These are phyloP conservation scores for Endogone sp. DNA, from an alignment of 192 early-diverging fungal species.

Conservation along the genomic window DNA sequence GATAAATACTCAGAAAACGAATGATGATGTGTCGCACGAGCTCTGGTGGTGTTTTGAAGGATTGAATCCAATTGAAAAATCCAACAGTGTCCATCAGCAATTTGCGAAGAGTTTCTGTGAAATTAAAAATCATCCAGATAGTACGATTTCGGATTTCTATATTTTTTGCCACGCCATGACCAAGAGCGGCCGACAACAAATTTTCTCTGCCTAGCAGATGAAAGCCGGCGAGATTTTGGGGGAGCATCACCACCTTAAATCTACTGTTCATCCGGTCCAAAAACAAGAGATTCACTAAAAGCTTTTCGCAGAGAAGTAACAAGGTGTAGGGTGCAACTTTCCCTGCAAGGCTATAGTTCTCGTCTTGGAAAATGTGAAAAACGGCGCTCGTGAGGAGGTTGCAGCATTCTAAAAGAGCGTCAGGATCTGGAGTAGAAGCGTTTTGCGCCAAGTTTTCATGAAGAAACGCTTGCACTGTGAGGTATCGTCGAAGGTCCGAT, in stretches of 20 bases:
- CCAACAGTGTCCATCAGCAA: not conserved
- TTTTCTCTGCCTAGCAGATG: not conserved
- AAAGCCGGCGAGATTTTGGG: not conserved
- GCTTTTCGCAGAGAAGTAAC: not conserved
- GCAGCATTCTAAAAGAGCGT: not conserved
- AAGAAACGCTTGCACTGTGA: not conserved
- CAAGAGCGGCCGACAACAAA: not conserved
- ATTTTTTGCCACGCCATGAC: not conserved
- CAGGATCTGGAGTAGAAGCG: not conserved
- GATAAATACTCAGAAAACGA: not conserved
- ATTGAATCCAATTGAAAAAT: not conserved
- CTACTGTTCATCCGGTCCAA: not conserved
- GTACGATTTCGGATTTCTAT: not conserved
- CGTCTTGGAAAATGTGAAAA: not conserved
- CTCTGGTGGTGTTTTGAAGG: not conserved
- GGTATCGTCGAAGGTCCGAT: not conserved
- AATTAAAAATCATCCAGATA: not conserved
- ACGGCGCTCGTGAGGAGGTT: not conserved
- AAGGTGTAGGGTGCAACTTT: not conserved
- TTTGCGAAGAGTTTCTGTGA: not conserved
- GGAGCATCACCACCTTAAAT: not conserved
- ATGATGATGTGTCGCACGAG: not conserved
- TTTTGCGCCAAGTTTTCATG: not conserved
- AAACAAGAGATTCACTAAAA: not conserved
- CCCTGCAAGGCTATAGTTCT: not conserved